phyloP scores from a whole-genome alignment of 2,329 filamentous ascomycete species.

The Fusarium sp. region DNA sequence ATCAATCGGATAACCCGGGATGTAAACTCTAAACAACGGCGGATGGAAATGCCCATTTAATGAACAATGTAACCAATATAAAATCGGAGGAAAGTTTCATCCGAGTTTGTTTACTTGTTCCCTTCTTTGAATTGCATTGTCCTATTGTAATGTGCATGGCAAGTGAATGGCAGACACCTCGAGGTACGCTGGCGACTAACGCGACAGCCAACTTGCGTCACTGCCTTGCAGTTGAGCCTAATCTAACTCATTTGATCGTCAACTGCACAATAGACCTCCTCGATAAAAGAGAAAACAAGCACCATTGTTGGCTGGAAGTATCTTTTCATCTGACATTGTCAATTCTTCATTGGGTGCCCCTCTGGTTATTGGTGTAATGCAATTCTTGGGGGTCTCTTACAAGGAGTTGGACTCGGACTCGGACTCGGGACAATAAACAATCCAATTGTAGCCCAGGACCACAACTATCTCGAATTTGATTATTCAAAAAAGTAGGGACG shows the following conservation, averaged over 20 bases:
- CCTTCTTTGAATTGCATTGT: neutral
- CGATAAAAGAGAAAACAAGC: neutral
- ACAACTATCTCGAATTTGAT: neutral
- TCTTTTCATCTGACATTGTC: neutral
- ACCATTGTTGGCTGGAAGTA: neutral
- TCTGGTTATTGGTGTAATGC: neutral
- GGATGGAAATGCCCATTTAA: neutral
- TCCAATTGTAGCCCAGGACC: neutral
- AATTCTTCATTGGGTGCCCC: neutral
- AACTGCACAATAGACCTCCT: neutral
- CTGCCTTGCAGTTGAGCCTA: neutral
- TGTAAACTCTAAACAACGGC: neutral
- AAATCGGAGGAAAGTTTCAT: neutral
- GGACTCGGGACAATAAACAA: neutral
- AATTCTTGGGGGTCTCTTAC: neutral
- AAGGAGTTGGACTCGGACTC: neutral
- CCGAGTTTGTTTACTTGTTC: neutral
- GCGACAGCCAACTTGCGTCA: neutral
- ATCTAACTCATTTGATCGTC: neutral
- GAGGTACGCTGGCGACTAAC: neutral
- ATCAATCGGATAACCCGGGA: constrained; percentile 15
- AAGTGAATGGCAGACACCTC: neutral
- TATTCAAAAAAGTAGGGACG: neutral
- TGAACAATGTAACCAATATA: neutral
- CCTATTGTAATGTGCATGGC: neutral